Conservation (phyloP, 345 rosid genomes). For the Citrus medica region DNA sequence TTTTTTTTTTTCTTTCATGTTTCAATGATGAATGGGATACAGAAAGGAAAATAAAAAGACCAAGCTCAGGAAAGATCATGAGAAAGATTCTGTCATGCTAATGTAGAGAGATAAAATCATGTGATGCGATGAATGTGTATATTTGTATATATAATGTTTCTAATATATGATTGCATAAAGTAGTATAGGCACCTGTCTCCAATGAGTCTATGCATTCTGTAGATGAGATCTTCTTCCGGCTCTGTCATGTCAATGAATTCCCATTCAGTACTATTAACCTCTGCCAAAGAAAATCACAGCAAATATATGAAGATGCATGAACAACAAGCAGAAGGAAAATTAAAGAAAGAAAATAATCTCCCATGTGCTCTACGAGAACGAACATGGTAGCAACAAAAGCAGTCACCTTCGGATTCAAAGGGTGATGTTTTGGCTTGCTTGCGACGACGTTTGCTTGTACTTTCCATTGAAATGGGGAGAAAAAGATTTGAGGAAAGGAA, state of each 20-base stretch:
- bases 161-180: not conserved
- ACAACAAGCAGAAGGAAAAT: too few relatives aligned
- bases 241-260: constrained; percentile 52
- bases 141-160: too few relatives aligned
- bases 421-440: not conserved
- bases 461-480: constrained; percentile 9
- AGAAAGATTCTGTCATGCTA: not conserved
- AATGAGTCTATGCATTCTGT: constrained; percentile 60
- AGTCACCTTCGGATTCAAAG: constrained; percentile 7
- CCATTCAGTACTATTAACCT: constrained; percentile 66
- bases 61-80: not conserved
- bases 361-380: constrained; percentile 13
- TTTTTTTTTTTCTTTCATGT: too few relatives aligned
- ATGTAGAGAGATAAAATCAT: not conserved
- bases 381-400: not conserved
- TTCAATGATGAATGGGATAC: not conserved
- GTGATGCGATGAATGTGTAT: too few relatives aligned
- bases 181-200: constrained; percentile 47
- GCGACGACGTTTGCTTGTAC: not conserved
- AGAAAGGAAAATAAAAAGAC: not conserved
- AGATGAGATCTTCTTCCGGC: constrained; percentile 69
- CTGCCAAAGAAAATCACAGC: constrained; percentile 23
- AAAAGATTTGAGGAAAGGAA: too few relatives aligned
- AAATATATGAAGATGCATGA: not conserved
- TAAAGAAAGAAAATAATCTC: not conserved